Conservation (phyloP, 176 grass and related monocot species). For the Cenchrus americanus region DNA sequence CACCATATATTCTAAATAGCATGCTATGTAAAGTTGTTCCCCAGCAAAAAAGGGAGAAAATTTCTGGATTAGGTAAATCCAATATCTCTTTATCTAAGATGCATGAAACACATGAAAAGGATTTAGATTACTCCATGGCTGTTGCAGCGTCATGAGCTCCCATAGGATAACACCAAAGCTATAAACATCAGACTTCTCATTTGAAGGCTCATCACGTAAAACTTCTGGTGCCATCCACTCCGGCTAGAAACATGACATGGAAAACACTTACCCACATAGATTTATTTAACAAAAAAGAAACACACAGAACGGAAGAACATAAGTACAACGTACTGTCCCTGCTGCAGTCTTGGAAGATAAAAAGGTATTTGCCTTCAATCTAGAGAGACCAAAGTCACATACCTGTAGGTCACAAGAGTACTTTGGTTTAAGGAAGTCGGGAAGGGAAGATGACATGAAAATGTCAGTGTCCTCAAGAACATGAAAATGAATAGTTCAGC, state of each 20-base stretch:
- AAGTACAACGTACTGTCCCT: conserved; percentile 79
- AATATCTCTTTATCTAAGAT: too few relatives aligned
- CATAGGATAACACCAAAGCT: conserved; percentile 86
- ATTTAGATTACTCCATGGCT: conserved; percentile 84
- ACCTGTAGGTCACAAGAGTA: conserved; percentile 46
- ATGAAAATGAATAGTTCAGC: too few relatives aligned
- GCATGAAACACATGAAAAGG: too few relatives aligned
- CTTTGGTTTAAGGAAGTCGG: not conserved
- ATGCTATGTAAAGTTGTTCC: too few relatives aligned
- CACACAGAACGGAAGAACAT: not conserved
- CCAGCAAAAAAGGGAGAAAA: too few relatives aligned
- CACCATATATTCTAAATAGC: too few relatives aligned
- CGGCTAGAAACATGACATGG: too few relatives aligned
- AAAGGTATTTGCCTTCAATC: conserved; percentile 90
- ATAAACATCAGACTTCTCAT: conserved; percentile 94
- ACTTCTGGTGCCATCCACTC: conserved; percentile 98
- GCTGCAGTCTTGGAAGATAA: conserved; percentile 83
- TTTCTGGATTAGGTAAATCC: too few relatives aligned
- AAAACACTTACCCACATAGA: conserved; percentile 10
- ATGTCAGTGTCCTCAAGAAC: too few relatives aligned
- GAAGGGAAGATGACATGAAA: not conserved
- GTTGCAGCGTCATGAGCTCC: conserved; percentile 91
- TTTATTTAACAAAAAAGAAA: not conserved
- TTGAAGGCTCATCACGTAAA: conserved; percentile 70
- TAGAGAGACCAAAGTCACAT: conserved; percentile 84